phyloP scores from a whole-genome alignment of 140 eudicot genomes.

The Ambrosia hybrid region DNA sequence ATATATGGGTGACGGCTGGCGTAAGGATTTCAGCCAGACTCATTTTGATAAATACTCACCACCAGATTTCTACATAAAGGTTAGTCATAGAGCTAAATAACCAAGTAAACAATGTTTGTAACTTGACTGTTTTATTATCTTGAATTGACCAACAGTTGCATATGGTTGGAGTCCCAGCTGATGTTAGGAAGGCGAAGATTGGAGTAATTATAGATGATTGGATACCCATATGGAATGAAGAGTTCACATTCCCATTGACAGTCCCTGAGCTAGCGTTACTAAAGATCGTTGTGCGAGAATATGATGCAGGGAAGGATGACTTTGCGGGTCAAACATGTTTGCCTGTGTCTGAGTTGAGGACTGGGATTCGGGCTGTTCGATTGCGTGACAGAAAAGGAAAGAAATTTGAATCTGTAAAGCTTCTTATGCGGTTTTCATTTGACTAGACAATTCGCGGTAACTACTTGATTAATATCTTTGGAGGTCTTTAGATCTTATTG shows the following conservation, averaged over 20 bases:
- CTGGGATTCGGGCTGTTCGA: constrained; percentile 64
- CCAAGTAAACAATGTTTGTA: neutral
- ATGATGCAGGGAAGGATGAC: constrained; percentile 68
- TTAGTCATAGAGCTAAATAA: constrained; percentile 21
- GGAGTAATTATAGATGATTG: constrained; percentile 62
- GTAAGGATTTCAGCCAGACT: constrained; percentile 63
- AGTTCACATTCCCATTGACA: constrained; percentile 58
- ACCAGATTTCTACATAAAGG: constrained; percentile 81
- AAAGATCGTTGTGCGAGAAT: constrained; percentile 61
- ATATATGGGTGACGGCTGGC: constrained; percentile 80
- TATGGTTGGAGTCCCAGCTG: constrained; percentile 64
- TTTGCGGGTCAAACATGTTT: constrained; percentile 82
- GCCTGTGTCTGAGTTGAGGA: constrained; percentile 64
- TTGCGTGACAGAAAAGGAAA: constrained; percentile 63
- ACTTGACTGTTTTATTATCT: neutral
- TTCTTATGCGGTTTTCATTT: constrained; percentile 62
- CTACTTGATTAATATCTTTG: neutral
- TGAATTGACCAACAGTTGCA: constrained; percentile 40
- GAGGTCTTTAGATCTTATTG: constrained; percentile 5
- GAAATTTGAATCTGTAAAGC: constrained; percentile 58
- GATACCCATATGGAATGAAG: constrained; percentile 75
- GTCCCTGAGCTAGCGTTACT: constrained; percentile 78
- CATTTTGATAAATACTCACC: constrained; percentile 72
- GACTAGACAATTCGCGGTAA: constrained; percentile 16
- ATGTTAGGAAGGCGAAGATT: constrained; percentile 44